These are phyloP conservation scores for Silene coronaria DNA, from an alignment of 179 eudicot genomes.

Conservation along the genomic window DNA sequence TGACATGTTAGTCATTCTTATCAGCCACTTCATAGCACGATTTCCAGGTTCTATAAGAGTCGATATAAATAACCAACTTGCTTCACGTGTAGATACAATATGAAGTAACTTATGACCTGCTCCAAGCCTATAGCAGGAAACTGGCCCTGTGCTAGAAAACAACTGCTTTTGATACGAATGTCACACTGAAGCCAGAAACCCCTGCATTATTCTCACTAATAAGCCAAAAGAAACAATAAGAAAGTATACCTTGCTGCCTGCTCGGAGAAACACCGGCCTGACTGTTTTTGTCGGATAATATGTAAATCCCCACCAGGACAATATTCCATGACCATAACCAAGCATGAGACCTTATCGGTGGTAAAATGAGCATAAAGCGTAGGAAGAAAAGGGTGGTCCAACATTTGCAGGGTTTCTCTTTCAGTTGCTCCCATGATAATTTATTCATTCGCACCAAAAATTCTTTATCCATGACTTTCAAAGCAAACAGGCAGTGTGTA, in stretches of 20 bases:
- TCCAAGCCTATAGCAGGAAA: neutral
- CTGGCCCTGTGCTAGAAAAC: neutral
- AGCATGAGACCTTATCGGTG: slow-evolving; percentile 53
- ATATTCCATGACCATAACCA: slow-evolving; percentile 73
- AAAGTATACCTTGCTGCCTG: slow-evolving; percentile 56
- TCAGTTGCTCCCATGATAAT: slow-evolving; percentile 53
- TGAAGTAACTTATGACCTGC: no score
- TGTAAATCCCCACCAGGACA: slow-evolving; percentile 81
- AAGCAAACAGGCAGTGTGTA: slow-evolving; percentile 59
- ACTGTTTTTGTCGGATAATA: slow-evolving; percentile 65
- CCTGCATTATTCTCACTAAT: neutral
- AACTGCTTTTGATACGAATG: neutral
- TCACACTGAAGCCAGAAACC: neutral
- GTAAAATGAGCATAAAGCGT: slow-evolving; percentile 61
- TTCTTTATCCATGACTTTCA: slow-evolving; percentile 75
- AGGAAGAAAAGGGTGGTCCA: slow-evolving; percentile 86
- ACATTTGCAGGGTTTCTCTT: slow-evolving; percentile 60
- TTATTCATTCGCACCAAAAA: slow-evolving; percentile 57
- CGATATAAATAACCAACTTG: neutral
- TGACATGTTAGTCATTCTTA: neutral
- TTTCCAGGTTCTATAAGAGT: neutral
- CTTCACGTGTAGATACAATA: neutral
- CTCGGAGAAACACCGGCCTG: slow-evolving; percentile 53
- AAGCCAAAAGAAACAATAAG: neutral
- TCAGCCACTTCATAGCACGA: neutral